Percentiles rank a stretch among this genome's conserved stretches.
Evolutionary conservation across 2,329 filamentous ascomycete species (phyloP).

Genomic region (Fragosphaeria purpurea): DNA sequence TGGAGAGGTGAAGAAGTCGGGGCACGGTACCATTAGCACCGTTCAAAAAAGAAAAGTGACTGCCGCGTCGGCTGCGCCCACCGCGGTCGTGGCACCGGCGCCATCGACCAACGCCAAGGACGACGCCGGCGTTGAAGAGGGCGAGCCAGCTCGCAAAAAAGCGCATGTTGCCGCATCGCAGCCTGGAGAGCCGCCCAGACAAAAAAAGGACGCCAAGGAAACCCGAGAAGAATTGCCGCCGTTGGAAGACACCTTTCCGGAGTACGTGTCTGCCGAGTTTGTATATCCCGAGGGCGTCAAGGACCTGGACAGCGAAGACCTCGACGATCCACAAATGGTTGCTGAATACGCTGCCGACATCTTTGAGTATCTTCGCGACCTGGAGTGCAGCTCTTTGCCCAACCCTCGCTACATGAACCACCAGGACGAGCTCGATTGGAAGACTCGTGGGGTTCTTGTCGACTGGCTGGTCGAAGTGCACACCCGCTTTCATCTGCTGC

Average conservation of each 20-base stretch:
- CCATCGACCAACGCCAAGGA: constrained; percentile 48
- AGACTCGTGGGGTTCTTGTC: constrained; percentile 92
- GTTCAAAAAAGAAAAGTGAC: constrained; percentile 57
- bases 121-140: constrained; percentile 48
- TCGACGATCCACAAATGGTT: constrained; percentile 93
- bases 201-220: constrained; percentile 26
- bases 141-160: constrained; percentile 62
- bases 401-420: constrained; percentile 93
- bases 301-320: constrained; percentile 75
- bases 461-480: constrained; percentile 99
- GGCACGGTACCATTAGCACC: constrained; percentile 55
- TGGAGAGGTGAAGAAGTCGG: constrained; percentile 59
- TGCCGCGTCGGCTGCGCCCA: constrained; percentile 26
- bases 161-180: constrained; percentile 38
- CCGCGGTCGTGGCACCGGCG: constrained; percentile 20
- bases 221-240: constrained; percentile 22
- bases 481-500: constrained; percentile 88
- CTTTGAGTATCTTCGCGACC: constrained; percentile 85
- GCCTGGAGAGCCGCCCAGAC: constrained; percentile 36
- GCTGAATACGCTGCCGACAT: constrained; percentile 96
- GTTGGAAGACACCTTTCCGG: constrained; percentile 16
- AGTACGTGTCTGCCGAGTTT: constrained; percentile 17
- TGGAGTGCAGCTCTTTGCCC: constrained; percentile 69
- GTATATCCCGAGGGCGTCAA: constrained; percentile 34
- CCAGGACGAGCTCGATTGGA: constrained; percentile 94